Base-by-base conservation (phyloP, 768 basidiomycete species). In the Amanita jacksonii region DNA sequence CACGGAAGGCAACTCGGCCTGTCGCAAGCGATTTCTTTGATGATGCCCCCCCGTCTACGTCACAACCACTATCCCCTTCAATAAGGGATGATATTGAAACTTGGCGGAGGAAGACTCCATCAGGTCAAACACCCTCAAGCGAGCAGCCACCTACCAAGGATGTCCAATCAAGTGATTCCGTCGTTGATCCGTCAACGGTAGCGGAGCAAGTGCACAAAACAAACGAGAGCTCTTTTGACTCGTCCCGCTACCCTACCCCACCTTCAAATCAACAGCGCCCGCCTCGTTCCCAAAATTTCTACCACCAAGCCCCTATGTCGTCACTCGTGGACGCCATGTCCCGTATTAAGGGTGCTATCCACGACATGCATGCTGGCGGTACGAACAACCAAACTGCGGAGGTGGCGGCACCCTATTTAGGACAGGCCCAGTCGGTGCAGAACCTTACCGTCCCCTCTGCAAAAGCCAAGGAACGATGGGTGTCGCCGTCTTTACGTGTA, bases 261-360 rank as follows among this genome's bases (percentile, higher is more conserved):
- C 45, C 57, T 12, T 34, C 51, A 5, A 52, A 48, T 33, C 45
- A 51, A 5, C 61, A 57, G 39, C 65, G 66, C 16, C 62, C 62
- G 15, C 60, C 63, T n/a, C 67, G 74, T 32, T 57, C 39, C 18
- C 68, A 69, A 49, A 52, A 59, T 5, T 66, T 63, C 33, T 69
- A 72, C 57, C 72, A 68, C 48, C 73, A 73, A 50, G 65, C 73
- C 18, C 55, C 67, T 7, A 85, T 88, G 77, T 80, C 85, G 2
- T 74, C 85, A 13, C 62, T 90, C 49, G 78, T 86, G 54, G 85
- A 91, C 55, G 75, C 78, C 20, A 87, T 91, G 75, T 85, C 84
- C 5, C 76, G 88, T 32, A 89, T 91, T 54, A 90, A 81, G 54
- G 87, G 85, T 24, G 88, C 81, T 10, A 54, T 91, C 45, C 73